Evolutionary conservation across 805 yeast genomes (phyloP).

Genomic region (Wickerhamomyces mucosus): DNA sequence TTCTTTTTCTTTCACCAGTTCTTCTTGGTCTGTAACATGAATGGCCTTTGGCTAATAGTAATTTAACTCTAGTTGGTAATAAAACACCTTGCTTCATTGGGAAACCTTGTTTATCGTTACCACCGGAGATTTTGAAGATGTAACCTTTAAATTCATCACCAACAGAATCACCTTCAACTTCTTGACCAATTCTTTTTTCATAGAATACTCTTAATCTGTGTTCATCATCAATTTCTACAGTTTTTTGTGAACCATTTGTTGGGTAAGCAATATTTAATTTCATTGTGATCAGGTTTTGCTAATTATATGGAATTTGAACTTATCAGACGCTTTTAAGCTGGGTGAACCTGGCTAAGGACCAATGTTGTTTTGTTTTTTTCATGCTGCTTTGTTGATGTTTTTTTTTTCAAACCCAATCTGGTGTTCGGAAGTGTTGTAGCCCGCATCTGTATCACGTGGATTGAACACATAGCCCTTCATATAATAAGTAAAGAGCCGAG

Average conservation of each 20-base stretch:
- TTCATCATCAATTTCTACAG: conserved; percentile 97
- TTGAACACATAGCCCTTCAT: too few species aligned
- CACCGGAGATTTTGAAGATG: conserved; percentile 97
- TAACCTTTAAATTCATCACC: conserved; percentile 99
- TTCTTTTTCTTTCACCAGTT: conserved; percentile 99
- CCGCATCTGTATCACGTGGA: too few species aligned
- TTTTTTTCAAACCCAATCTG: too few species aligned
- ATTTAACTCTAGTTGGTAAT: conserved; percentile 99
- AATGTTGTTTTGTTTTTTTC: too few species aligned
- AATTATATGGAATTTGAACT: neutral
- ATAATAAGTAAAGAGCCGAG: too few species aligned
- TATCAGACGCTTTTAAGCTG: neutral
- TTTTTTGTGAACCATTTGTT: conserved; percentile 99
- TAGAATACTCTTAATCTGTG: conserved; percentile 96
- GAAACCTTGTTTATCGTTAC: conserved; percentile 99
- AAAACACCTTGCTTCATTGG: conserved; percentile 99
- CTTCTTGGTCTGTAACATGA: conserved; percentile 99
- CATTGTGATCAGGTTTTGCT: conserved; percentile 3
- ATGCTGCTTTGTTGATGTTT: too few species aligned
- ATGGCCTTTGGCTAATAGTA: conserved; percentile 86
- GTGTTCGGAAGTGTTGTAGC: too few species aligned
- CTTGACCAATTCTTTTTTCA: conserved; percentile 99
- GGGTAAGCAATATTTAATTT: conserved; percentile 96
- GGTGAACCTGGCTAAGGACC: too few species aligned
- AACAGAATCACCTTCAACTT: conserved; percentile 96